Evolutionary conservation across 306 rosid species (phyloP), one percentile per base, ranked within the genome.

Genomic region (Lupinus albus): DNA sequence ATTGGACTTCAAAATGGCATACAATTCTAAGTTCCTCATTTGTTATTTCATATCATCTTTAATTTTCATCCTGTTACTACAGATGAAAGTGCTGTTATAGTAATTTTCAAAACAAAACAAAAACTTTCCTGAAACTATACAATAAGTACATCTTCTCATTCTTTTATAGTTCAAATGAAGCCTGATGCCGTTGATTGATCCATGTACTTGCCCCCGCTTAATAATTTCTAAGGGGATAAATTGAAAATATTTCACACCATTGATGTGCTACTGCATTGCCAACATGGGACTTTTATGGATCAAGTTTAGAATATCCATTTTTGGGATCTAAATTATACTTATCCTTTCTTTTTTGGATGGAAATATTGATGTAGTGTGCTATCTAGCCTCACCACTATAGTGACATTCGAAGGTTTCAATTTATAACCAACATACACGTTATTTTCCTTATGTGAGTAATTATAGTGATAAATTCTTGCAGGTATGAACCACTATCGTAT

Each of bases 401-500:
- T 14, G 12, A 44, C 51, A 17, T 7, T 50, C 3, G 5, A 18
- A 63, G 32, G 35, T 30, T 64, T 58, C 33, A 2, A 12, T 10
- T 52, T 47, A 61, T 42, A 21, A 10, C 13, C 72, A 65, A 45
- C 58, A 38, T 65, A 41, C 47, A 59, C 0, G 28, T 44, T 25
- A 1, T 60, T 39, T 71, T 8, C 30, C 53, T 39, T 60, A 20
- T 36, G 56, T 3, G 53, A 54, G 50, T 72, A 67, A 49, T 4
- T 51, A 4, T 25, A 6, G 47, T 42, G 15, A 65, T 47, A 17
- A 39, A 73, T 54, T 66, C 58, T 52, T 84, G 72, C 87, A 94
- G 97, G 99, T 94, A 78, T 63, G 97, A 94, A 74, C 95, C 96
- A 18, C 83, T 88, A 16, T 75, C 85, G 11, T 13, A 71, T 88